These are phyloP conservation scores for Grosmannia huntii DNA, from an alignment of 2,329 filamentous ascomycete species.

Conservation along the genomic window DNA sequence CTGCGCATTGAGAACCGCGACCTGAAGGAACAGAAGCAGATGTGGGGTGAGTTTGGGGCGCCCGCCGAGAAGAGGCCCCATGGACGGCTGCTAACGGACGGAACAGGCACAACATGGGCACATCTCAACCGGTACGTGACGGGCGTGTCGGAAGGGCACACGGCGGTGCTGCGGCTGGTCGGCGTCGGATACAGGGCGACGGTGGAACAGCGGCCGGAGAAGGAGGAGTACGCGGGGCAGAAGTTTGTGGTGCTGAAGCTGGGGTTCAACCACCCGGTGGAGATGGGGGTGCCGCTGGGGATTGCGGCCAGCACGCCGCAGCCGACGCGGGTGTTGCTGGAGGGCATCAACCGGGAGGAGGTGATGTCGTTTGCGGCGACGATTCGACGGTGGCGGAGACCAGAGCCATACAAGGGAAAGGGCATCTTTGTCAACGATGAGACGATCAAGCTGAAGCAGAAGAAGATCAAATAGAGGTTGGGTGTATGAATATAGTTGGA, in stretches of 20 bases:
- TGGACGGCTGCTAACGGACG: not conserved
- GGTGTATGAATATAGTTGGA: not conserved
- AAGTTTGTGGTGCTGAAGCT: constrained; percentile 89
- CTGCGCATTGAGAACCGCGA: constrained; percentile 58
- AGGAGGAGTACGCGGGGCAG: constrained; percentile 67
- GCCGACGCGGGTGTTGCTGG: constrained; percentile 80
- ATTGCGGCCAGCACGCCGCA: constrained; percentile 80
- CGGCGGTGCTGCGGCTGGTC: constrained; percentile 80
- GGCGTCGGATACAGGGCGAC: constrained; percentile 91
- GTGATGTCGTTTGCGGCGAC: constrained; percentile 85
- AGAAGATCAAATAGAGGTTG: constrained; percentile 71
- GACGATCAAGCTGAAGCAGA: constrained; percentile 95
- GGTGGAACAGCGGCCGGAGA: constrained; percentile 63
- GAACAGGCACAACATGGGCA: constrained; percentile 70
- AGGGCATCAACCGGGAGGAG: constrained; percentile 74
- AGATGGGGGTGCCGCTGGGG: constrained; percentile 70
- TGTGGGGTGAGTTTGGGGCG: constrained; percentile 63
- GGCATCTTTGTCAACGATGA: constrained; percentile 97
- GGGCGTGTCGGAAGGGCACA: constrained; percentile 93
- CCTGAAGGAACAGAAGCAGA: constrained; percentile 67
- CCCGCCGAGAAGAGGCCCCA: constrained; percentile 1
- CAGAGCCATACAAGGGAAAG: constrained; percentile 98
- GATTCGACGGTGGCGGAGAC: constrained; percentile 77
- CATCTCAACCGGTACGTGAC: constrained; percentile 85
- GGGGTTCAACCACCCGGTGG: constrained; percentile 90